A percentile compares a stretch with the other conserved stretches of the same genome.
Conservation (phyloP, 768 basidiomycete species). For the Tulasnella sp. region DNA sequence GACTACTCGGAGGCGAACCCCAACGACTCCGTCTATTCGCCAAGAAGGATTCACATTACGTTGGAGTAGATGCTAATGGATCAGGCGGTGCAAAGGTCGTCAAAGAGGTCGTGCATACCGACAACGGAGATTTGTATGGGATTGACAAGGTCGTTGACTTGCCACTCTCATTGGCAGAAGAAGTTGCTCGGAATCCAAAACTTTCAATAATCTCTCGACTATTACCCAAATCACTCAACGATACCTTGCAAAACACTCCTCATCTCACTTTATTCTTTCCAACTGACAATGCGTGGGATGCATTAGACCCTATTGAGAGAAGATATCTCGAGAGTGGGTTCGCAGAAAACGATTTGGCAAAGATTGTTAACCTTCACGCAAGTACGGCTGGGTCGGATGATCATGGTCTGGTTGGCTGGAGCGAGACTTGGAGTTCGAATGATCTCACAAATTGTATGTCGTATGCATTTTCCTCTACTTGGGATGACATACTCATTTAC, state of each 20-base stretch:
- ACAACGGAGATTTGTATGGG: constrained; percentile 69
- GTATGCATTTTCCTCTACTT: background rate
- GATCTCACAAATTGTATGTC: constrained; percentile 10
- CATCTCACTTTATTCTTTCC: constrained; percentile 85
- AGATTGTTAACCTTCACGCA: constrained; percentile 68
- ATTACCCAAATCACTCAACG: constrained; percentile 44
- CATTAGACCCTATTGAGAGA: constrained; percentile 61
- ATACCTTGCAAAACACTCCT: constrained; percentile 48
- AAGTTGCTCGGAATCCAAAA: constrained; percentile 34
- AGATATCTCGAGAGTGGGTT: constrained; percentile 82
- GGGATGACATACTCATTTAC: background rate
- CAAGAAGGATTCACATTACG: constrained; percentile 29
- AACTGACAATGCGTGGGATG: constrained; percentile 69
- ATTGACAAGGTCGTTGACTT: constrained; percentile 60
- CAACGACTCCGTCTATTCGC: constrained; percentile 62
- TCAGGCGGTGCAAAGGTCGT: constrained; percentile 56
- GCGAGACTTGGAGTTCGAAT: constrained; percentile 21
- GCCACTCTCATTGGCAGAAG: constrained; percentile 45
- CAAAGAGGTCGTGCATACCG: constrained; percentile 42
- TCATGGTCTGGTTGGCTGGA: constrained; percentile 25
- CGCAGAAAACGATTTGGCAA: constrained; percentile 62
- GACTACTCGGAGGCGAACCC: constrained; percentile 64
- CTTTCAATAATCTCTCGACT: constrained; percentile 66
- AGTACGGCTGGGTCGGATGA: constrained; percentile 28
- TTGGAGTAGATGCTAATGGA: constrained; percentile 70